These are phyloP conservation scores for Penicillium sp. DNA, from an alignment of 2,329 filamentous ascomycete species.

Conservation along the genomic window DNA sequence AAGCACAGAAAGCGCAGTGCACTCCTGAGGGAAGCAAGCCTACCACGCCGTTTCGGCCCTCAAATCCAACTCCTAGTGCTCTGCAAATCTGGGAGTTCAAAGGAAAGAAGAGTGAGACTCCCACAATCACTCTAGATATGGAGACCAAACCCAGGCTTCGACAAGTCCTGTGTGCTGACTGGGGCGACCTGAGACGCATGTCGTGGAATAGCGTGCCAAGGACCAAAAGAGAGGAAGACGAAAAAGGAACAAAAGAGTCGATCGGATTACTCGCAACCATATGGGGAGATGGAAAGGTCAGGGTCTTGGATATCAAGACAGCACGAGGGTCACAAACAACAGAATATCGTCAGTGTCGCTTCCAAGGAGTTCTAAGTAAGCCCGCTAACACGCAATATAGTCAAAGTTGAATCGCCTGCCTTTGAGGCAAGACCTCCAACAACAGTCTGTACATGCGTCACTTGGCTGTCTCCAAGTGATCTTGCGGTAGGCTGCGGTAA, in stretches of 20 bases:
- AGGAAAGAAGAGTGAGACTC: constrained; percentile 30
- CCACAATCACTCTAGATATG: constrained; percentile 44
- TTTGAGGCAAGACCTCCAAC: constrained; percentile 51
- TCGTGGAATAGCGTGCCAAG: constrained; percentile 54
- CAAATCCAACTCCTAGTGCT: constrained; percentile 46
- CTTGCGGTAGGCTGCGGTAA: constrained; percentile 55
- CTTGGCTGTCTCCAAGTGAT: constrained; percentile 55
- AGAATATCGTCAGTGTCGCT: constrained; percentile 32
- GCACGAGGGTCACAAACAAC: constrained; percentile 24
- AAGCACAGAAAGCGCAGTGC: constrained; percentile 35
- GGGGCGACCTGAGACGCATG: constrained; percentile 54
- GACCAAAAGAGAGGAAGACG: constrained; percentile 29
- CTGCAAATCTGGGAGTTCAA: constrained; percentile 60
- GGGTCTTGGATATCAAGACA: constrained; percentile 52
- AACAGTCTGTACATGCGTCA: constrained; percentile 54
- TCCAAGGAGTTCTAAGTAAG: neutral
- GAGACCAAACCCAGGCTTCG: constrained; percentile 45
- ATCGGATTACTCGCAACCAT: constrained; percentile 56
- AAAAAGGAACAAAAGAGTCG: constrained; percentile 26
- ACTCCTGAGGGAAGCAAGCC: constrained; percentile 30
- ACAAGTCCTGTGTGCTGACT: constrained; percentile 54
- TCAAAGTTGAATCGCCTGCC: constrained; percentile 47
- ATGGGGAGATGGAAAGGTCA: constrained; percentile 56
- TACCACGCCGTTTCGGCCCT: constrained; percentile 51
- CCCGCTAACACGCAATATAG: constrained; percentile 19